Conservation (phyloP, 441 rosid species). For the Omphalea diandra region DNA sequence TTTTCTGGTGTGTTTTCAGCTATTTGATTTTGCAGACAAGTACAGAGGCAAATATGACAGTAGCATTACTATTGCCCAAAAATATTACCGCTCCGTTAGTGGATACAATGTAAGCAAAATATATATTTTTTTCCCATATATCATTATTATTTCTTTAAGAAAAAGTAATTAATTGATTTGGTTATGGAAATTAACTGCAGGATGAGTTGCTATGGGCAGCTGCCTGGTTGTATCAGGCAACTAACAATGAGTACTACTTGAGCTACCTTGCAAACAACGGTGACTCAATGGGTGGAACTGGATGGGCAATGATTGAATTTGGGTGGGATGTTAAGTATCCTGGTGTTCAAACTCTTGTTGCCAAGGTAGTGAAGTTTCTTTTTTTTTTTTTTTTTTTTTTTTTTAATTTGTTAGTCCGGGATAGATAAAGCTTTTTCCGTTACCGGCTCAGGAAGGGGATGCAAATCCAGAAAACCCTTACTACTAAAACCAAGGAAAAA, state of each 20-base stretch:
- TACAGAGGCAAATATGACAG: conserved; percentile 91
- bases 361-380: no score
- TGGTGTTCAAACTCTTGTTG: conserved; percentile 84
- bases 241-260: conserved; percentile 62
- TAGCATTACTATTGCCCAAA: conserved; percentile 81
- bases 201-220: conserved; percentile 93
- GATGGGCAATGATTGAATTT: conserved; percentile 83
- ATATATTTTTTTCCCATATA: no score
- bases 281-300: conserved; percentile 79
- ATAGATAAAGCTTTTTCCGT: no score
- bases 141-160: no score
- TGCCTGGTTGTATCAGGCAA: conserved; percentile 83
- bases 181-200: conserved; percentile 34
- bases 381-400: no score
- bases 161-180: not conserved
- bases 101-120: conserved; percentile 60
- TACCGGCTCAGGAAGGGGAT: no score
- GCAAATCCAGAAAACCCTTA: no score
- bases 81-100: conserved; percentile 73
- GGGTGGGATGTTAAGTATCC: conserved; percentile 91
- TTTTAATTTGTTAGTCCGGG: no score
- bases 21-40: conserved; percentile 82
- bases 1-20: conserved; percentile 36
- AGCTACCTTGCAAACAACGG: conserved; percentile 73
- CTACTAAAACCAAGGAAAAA: no score